Conservation (phyloP, 2,329 filamentous ascomycete genomes). For the Cercospora sp. region DNA sequence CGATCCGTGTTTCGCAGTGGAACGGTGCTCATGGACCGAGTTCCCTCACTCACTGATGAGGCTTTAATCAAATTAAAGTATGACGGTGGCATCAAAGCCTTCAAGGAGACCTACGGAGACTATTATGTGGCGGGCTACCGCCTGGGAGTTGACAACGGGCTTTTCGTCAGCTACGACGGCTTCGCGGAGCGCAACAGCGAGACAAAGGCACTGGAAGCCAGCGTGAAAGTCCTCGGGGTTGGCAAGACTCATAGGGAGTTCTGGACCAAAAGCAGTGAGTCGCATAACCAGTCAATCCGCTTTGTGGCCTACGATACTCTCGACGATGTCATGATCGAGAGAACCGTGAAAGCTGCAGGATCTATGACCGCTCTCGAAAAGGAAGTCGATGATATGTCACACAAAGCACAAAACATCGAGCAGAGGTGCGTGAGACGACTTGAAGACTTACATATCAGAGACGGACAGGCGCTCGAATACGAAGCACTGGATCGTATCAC, state of each 20-base stretch:
- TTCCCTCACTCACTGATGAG: neutral
- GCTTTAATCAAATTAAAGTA: neutral
- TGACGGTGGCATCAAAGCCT: neutral
- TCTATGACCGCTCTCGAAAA: neutral
- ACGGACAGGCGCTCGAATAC: neutral
- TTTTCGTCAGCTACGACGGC: neutral
- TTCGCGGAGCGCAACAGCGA: neutral
- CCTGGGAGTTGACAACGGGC: neutral
- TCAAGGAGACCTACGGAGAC: neutral
- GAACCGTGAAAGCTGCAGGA: neutral
- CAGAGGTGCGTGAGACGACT: neutral
- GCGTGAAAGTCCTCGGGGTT: neutral
- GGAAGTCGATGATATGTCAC: neutral
- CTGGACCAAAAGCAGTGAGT: neutral
- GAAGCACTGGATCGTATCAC: neutral
- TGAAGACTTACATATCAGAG: neutral
- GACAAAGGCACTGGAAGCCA: neutral
- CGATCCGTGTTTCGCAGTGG: neutral
- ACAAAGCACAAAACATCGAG: neutral
- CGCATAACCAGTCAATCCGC: neutral
- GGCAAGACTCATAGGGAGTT: neutral
- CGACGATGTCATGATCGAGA: neutral
- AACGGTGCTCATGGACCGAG: neutral
- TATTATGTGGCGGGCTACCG: neutral
- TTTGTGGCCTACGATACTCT: neutral